Base-by-base conservation (phyloP, 768 basidiomycete genomes). In the Sistotremastrum niveocremeum region DNA sequence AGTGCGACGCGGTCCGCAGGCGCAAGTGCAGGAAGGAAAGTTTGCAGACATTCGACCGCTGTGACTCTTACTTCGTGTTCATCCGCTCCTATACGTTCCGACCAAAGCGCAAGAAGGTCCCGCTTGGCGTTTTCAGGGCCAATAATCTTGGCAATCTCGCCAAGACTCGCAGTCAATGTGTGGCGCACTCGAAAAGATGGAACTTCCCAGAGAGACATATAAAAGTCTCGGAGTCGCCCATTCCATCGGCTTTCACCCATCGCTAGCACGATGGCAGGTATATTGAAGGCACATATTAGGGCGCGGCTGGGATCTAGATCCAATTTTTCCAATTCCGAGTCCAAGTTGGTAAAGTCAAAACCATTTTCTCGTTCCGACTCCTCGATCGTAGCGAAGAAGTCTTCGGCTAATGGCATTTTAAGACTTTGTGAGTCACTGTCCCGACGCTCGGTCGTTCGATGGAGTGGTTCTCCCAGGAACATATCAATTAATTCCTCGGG, bases 181-280 rank as follows among this genome's bases (percentile, higher is more conserved):
- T 75, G 74, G 28, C 79, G 75, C 28, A 94, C 81, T 49, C 81
- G 80, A 37, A 67, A 59, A 6, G 71, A 70, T 11, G 65, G 66
- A 55, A 79, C 73, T n/a, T 68, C 62, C 30, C 83, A 71, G 11
- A 98, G 69, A 6, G 71, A 63, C 12, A 73, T 60, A 63, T 93
- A 93, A 39, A 76, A 64, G 3, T 72, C 70, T 12, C 82, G 74
- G 28, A 98, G 62, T 47, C 81, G 75, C 33, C 46, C 54, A 48
- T 50, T 53, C 94, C 94, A 98, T 39, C 85, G 73, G 1, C 64
- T 62, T 8, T 65, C 64, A 4, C 94, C 94, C 30, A 95, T 67
- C 0, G 90, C 84, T 4, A 90, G 70, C 3, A 80, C 77, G 6
- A 97, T 85, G 5, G 90, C 93, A 28, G 94, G 94, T 57, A 85